Percentiles rank a stretch among this genome's conserved stretches.
phyloP scores from a whole-genome alignment of 2,329 filamentous ascomycete species.

The Knoxdaviesia proteae region DNA sequence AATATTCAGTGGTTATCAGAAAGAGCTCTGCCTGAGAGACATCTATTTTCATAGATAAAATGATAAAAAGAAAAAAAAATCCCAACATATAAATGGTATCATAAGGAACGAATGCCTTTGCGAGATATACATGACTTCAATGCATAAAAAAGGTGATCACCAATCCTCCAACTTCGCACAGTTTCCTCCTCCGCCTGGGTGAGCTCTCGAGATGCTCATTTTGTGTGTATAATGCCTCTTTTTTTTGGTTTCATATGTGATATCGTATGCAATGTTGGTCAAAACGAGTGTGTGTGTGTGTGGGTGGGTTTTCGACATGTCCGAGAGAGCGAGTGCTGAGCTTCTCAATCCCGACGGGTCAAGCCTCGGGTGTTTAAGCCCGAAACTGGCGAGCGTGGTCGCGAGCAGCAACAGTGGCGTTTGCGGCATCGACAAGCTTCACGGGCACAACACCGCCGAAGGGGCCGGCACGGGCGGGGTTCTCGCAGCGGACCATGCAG shows the following conservation, averaged over 20 bases:
- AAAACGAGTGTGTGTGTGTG: neutral
- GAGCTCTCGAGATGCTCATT: no score
- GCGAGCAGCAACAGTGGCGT: constrained; percentile 4
- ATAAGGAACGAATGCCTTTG: no score
- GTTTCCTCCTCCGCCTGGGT: no score
- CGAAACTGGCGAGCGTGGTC: neutral
- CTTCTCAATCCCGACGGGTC: no score
- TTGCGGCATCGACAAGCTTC: constrained; percentile 17
- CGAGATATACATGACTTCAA: no score
- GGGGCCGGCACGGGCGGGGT: constrained; percentile 36
- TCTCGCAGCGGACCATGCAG: constrained; percentile 43
- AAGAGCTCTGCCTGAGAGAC: no score
- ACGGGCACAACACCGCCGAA: constrained; percentile 41
- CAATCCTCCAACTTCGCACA: no score
- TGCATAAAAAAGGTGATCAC: no score
- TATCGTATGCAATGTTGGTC: neutral
- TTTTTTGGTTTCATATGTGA: neutral
- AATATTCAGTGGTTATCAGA: no score
- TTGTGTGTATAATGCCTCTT: no score
- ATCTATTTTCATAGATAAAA: neutral
- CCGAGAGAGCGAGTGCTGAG: neutral
- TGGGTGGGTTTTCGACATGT: neutral
- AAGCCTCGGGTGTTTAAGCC: neutral
- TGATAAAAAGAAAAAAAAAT: neutral
- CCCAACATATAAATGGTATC: neutral